Evolutionary conservation across 805 yeast genomes (phyloP).

Genomic region (Alloascoidea africana): DNA sequence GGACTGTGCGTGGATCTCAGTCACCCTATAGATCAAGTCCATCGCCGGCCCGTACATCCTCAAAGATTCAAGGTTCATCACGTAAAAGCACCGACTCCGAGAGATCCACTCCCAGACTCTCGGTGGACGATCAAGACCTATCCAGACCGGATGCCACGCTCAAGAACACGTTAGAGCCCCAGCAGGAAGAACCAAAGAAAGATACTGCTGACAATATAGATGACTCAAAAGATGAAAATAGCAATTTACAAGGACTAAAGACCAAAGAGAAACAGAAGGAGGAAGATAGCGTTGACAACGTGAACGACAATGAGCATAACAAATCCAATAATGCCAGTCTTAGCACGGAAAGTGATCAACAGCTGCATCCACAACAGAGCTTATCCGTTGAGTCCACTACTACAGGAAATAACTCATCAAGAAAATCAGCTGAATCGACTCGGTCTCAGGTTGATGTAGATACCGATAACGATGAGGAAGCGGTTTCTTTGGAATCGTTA

Average conservation of each 20-base stretch:
- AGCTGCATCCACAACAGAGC: not conserved
- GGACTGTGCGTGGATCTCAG: not conserved
- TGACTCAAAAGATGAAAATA: not conserved
- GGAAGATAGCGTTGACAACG: conserved; percentile 2
- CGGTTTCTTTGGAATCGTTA: not conserved
- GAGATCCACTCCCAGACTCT: conserved; percentile 3
- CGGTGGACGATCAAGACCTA: not conserved
- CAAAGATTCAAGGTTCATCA: conserved; percentile 14
- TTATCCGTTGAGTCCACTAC: not conserved
- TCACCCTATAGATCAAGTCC: not conserved
- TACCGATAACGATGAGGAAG: not conserved
- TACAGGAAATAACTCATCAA: not conserved
- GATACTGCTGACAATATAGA: conserved; percentile 4
- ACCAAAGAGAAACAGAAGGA: too few species aligned
- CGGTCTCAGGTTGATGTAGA: conserved; percentile 8
- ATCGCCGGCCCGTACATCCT: not conserved
- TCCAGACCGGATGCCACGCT: not conserved
- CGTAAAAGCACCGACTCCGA: conserved; percentile 12
- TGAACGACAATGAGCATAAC: conserved; percentile 1
- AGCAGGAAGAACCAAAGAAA: conserved; percentile 6
- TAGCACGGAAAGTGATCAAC: not conserved
- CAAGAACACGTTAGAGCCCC: conserved; percentile 8
- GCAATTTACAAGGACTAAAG: too few species aligned
- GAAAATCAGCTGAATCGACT: conserved; percentile 5
- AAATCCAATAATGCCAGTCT: not conserved